Base-by-base conservation (phyloP, 2,329 filamentous ascomycete species). In the Canariomyces notabilis region DNA sequence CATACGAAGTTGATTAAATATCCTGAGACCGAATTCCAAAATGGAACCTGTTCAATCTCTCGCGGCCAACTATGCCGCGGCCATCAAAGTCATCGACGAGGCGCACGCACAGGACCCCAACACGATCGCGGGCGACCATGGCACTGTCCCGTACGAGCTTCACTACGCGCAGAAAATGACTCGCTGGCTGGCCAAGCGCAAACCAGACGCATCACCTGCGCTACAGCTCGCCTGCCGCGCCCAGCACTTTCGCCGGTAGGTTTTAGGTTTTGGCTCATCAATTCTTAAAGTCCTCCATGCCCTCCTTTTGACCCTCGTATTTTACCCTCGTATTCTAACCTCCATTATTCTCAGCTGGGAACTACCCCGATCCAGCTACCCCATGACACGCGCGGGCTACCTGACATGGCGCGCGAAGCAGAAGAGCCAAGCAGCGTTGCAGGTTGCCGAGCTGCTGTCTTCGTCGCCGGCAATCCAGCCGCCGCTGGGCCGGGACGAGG, bases 101-200 rank as follows among this genome's bases (percentile, higher is more conserved):
- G 87, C 84, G 0, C 85, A 89, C 66, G 68, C 78, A 46, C 66
- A 76, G 53, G 85, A 89, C 63, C 84, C 85, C 4, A 84, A 71
- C 59, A 74, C 54, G n/a, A 54, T 72, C 49, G 64, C 72, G 41
- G 71, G 67, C 14, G 62, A 70, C 21, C 59, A 69, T 46, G 66
- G 72, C 44, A 57, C 63, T 5, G 58, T 82, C 1, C 85, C 87
- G 1, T 89, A 88, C 66, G 89, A 94, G 67, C 80, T 91, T 1
- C 82, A 89, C 69, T 94, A 94, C 63, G 87, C 88, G 6, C 74
- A 76, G 41, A 82, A 88, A 65, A 90, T 90, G 84, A 88, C 84
- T 41, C 67, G 71, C 23, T 93, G 86, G 74, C 81, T 95, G 23
- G 62, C 71, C 7, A 67, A 74, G 14, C 79, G 82, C 51, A 67